Evolutionary conservation across 2,329 filamentous ascomycete genomes (phyloP).

Genomic region (Endoconidiophora polonica): DNA sequence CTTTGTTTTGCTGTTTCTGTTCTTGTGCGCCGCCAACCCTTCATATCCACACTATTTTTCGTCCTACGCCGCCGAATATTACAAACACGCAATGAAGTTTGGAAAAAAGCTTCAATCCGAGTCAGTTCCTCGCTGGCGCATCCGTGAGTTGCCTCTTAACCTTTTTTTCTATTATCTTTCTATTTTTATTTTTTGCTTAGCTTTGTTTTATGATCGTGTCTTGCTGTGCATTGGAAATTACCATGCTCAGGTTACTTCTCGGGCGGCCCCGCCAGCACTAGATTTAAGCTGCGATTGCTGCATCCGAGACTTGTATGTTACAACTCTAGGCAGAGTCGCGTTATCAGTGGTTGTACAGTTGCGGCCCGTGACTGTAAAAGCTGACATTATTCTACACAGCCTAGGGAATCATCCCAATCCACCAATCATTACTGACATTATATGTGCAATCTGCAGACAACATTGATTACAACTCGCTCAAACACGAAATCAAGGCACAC

Average conservation of each 20-base stretch:
- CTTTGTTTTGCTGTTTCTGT: too few relatives aligned
- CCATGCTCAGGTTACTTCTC: neutral
- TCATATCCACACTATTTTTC: neutral
- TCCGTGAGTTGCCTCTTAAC: slow-evolving; percentile 8
- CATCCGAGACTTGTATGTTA: too few relatives aligned
- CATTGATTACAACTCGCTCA: slow-evolving; percentile 77
- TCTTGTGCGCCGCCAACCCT: neutral
- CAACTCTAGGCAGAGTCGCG: neutral
- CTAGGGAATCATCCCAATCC: neutral
- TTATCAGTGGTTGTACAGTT: neutral
- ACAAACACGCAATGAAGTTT: slow-evolving; percentile 22
- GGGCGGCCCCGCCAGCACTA: too few relatives aligned
- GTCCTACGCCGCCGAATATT: too few relatives aligned
- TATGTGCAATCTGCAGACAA: slow-evolving; percentile 40
- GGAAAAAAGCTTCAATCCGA: slow-evolving; percentile 17
- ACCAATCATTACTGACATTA: neutral
- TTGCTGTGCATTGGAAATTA: neutral
- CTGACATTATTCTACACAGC: neutral
- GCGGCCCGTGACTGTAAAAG: neutral
- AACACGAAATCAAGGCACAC: slow-evolving; percentile 66
- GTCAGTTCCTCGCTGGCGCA: slow-evolving; percentile 13
- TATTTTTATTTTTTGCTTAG: neutral
- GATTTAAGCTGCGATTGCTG: too few relatives aligned
- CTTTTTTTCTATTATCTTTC: neutral
- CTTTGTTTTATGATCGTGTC: neutral